Conservation (phyloP, 345 rosid genomes). For the Limnanthes douglasii region DNA sequence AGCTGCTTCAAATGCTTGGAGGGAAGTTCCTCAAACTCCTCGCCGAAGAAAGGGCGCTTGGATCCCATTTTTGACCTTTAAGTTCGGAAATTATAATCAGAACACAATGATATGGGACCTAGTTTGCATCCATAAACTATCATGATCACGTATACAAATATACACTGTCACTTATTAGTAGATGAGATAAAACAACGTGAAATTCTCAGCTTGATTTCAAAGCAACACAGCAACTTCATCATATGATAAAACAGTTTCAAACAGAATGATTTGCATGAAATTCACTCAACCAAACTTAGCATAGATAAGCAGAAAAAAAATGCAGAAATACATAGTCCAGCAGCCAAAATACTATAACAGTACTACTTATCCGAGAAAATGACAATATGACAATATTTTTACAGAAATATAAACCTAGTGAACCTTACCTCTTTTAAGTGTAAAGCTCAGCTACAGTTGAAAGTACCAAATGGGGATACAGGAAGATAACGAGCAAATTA, state of each 20-base stretch:
- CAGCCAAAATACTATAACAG: not conserved
- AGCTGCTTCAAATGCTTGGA: slow-evolving; percentile 28
- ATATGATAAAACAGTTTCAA: not conserved
- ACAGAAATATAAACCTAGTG: not conserved
- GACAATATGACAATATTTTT: not conserved
- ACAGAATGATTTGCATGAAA: not conserved
- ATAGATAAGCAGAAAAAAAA: slow-evolving; percentile 3
- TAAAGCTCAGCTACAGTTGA: slow-evolving; percentile 7
- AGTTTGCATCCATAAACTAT: slow-evolving; percentile 1
- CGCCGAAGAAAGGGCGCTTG: slow-evolving; percentile 35
- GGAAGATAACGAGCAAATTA: slow-evolving; percentile 1
- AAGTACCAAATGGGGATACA: slow-evolving; percentile 7
- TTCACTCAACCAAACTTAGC: not conserved
- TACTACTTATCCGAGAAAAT: not conserved
- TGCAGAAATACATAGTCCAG: not conserved
- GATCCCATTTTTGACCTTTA: slow-evolving; percentile 27
- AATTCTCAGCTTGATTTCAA: too few relatives aligned
- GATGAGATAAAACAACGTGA: too few relatives aligned
- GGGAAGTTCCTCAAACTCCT: slow-evolving; percentile 24
- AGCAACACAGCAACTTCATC: not conserved
- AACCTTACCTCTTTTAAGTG: slow-evolving; percentile 14
- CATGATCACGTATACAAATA: not conserved
- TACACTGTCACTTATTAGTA: not conserved
- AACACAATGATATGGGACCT: slow-evolving; percentile 5
- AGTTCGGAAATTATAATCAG: slow-evolving; percentile 6